Evolutionary conservation across 768 basidiomycete species (phyloP), one percentile per base, ranked within the genome.

Genomic region (Cubamyces sp.): DNA sequence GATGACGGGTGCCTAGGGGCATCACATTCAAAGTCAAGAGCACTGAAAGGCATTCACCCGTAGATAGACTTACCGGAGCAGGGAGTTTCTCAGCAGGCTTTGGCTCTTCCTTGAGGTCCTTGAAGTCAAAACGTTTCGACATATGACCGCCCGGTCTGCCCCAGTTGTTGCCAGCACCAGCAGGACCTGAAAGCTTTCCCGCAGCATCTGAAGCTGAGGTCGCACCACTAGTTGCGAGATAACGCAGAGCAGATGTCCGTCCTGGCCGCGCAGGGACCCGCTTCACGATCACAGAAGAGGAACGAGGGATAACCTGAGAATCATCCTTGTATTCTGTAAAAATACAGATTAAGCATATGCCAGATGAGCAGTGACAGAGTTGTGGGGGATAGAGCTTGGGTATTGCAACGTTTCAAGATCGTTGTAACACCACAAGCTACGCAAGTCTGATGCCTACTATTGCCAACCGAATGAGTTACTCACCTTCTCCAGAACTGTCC

Each of bases 271-370:
- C 77, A 25, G 94, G 83, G 53, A 96, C 79, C 39, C 97, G 92
- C 68, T 96, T 95, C 42, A 94, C 92, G 68, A 98, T 80, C 42
- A 99, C 89, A 25, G 96, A 96, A 16, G 96, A 94, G 1, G 96
- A 97, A 49, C 97, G 87, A 8, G 96, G 96, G 47, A 99, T 91
- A 69, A 97, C 86, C 57, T 88, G 84, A 7, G 90, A 84, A 74
- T 99, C 97, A 78, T 98, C 94, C 71, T 85, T 91, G 77, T 91
- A 91, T 73, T 97, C 95, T 98, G 73, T 40, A 51, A 37, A 40
- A 11, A 21, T 0, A 48, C 30, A 37, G 39, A 30, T 54, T 26
- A 37, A 9, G 34, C 9, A 34, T 34, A 5, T 42, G 52, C 37
- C 47, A 52, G 14, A n/a, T 18, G 5, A 39, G 23, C 37, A 26